phyloP scores from a whole-genome alignment of 495 filamentous ascomycete genomes.

The Tuber indicum region DNA sequence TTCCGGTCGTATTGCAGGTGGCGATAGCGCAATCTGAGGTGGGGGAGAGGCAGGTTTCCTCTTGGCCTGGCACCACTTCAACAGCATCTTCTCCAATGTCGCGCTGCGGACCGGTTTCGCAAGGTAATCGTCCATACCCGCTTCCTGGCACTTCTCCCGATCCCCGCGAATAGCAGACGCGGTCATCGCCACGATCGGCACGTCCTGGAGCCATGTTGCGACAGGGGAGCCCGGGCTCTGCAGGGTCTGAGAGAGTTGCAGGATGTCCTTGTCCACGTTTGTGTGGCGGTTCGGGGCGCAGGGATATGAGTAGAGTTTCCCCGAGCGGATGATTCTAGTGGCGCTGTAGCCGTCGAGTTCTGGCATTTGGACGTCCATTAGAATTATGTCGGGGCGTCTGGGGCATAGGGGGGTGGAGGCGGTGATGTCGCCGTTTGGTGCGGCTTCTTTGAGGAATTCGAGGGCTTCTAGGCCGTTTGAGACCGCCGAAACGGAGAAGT shows the following conservation, averaged over 20 bases:
- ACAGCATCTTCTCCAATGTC: constrained; percentile 64
- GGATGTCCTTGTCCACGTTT: constrained; percentile 23
- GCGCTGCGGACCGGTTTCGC: constrained; percentile 67
- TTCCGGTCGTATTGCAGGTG: constrained; percentile 14
- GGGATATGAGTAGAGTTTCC: constrained; percentile 31
- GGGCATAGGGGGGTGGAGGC: constrained; percentile 43
- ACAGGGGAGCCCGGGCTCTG: constrained; percentile 12
- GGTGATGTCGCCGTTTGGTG: constrained; percentile 14
- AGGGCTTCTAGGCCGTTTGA: constrained; percentile 71
- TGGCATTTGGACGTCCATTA: constrained; percentile 87
- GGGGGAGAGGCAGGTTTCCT: constrained; percentile 2
- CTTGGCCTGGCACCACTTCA: constrained; percentile 49
- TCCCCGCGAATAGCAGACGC: constrained; percentile 77
- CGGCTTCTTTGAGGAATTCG: constrained; percentile 52
- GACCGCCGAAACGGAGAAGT: constrained; percentile 50
- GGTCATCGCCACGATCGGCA: constrained; percentile 76
- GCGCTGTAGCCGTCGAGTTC: constrained; percentile 72
- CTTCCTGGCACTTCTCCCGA: constrained; percentile 64
- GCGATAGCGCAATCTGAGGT: not conserved
- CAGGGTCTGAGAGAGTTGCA: not conserved
- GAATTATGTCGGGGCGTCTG: constrained; percentile 56
- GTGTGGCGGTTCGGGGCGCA: constrained; percentile 11
- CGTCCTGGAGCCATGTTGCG: constrained; percentile 24
- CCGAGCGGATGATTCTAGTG: constrained; percentile 59
- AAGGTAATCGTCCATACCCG: constrained; percentile 82